Evolutionary conservation across 169 alveolate genomes (phyloP).

Genomic region (Eimeria sp.): DNA sequence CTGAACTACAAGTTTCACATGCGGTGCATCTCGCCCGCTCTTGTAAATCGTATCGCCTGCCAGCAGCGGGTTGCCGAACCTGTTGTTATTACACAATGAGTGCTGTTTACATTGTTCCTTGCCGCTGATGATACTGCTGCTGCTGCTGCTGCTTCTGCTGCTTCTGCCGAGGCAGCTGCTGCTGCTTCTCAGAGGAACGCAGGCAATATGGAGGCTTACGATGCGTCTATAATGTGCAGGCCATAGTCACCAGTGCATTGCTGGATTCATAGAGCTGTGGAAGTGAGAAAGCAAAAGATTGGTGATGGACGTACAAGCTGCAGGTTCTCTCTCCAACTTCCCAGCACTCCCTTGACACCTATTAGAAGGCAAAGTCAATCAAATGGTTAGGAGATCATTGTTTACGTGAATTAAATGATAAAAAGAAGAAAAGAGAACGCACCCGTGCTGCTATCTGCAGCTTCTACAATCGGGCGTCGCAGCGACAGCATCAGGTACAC

Average conservation of each 20-base stretch:
- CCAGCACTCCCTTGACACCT: constrained; percentile 34
- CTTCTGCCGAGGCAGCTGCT: neutral
- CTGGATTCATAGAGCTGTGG: neutral
- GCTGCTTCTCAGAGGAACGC: neutral
- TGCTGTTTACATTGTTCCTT: neutral
- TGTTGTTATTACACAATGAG: neutral
- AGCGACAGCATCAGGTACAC: neutral
- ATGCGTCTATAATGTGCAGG: constrained; percentile 56
- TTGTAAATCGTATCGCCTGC: constrained; percentile 42
- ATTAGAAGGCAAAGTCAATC: neutral
- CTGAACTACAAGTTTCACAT: constrained; percentile 50
- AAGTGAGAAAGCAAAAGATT: neutral
- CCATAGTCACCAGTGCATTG: constrained; percentile 13
- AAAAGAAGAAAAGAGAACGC: neutral
- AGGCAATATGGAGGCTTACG: neutral
- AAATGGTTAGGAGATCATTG: neutral
- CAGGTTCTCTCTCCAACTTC: constrained; percentile 52
- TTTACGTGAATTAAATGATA: too few species aligned
- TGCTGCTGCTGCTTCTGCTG: neutral
- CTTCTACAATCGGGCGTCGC: neutral
- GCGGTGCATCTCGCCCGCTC: constrained; percentile 46
- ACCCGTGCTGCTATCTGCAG: neutral
- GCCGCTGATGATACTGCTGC: neutral
- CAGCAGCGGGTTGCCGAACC: constrained; percentile 57
- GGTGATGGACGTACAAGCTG: neutral